phyloP scores from a whole-genome alignment of 257 asterid species.

The Nicotiana attenuata region DNA sequence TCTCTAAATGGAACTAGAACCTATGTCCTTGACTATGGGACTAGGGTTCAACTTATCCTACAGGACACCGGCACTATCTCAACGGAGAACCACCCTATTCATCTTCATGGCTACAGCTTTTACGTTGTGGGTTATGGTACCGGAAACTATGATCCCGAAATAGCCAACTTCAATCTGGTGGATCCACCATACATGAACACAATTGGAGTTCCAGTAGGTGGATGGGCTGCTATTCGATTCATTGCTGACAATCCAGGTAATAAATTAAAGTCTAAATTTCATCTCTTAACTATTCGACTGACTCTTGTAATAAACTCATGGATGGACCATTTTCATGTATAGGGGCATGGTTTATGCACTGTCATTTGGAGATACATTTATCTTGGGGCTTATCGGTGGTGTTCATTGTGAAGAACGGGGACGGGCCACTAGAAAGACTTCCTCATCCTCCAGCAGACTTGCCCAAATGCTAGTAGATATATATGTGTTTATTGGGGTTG shows the following conservation, averaged over 20 bases:
- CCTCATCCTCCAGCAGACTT: slow-evolving; percentile 65
- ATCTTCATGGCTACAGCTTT: slow-evolving; percentile 65
- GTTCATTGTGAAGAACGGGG: slow-evolving; percentile 50
- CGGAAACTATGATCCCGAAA: slow-evolving; percentile 49
- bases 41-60: slow-evolving; percentile 50
- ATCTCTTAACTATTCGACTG: not conserved
- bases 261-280: not conserved
- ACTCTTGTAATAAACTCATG: not conserved
- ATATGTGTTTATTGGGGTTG: not conserved
- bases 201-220: slow-evolving; percentile 67
- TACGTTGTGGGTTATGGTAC: slow-evolving; percentile 55
- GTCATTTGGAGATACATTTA: slow-evolving; percentile 59
- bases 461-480: slow-evolving; percentile 40
- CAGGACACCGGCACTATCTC: slow-evolving; percentile 57
- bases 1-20: slow-evolving; percentile 49
- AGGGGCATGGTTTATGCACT: slow-evolving; percentile 66
- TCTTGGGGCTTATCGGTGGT: slow-evolving; percentile 60
- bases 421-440: slow-evolving; percentile 51
- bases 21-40: slow-evolving; percentile 55
- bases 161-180: slow-evolving; percentile 41
- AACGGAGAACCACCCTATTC: slow-evolving; percentile 70
- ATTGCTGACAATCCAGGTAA: slow-evolving; percentile 69
- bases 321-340: slow-evolving; percentile 14
- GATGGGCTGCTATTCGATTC: slow-evolving; percentile 70
- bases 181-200: slow-evolving; percentile 76